Percentiles rank a stretch among this genome's conserved stretches.
Conservation (phyloP, 306 rosid species). For the Boehmeria nivea region DNA sequence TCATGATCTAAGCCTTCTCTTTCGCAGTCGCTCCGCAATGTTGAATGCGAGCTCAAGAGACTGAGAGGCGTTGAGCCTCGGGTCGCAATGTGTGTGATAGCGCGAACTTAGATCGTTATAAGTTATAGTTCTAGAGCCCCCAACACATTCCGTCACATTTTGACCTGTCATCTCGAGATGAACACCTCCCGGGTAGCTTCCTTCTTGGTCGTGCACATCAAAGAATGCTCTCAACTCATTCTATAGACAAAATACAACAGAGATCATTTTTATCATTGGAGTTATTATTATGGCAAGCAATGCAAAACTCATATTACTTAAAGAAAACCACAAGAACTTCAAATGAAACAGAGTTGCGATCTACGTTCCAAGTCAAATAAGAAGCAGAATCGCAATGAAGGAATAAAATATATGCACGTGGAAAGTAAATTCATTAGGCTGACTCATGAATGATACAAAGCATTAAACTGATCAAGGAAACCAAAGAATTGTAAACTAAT, state of each 20-base stretch:
- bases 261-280: neutral
- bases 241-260: neutral
- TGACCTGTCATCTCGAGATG: conserved; percentile 43
- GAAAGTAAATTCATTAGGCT: too few species aligned
- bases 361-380: too few species aligned
- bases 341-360: neutral
- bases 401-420: too few species aligned
- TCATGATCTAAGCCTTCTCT: conserved; percentile 20
- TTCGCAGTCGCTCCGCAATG: conserved; percentile 33
- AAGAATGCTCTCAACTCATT: conserved; percentile 37
- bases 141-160: conserved; percentile 37
- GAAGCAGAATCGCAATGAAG: too few species aligned
- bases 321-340: neutral
- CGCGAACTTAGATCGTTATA: conserved; percentile 35
- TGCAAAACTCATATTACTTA: neutral
- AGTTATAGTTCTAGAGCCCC: conserved; percentile 34
- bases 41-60: conserved; percentile 37
- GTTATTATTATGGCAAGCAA: neutral
- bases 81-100: conserved; percentile 37
- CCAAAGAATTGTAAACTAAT: too few species aligned
- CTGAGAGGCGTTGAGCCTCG: conserved; percentile 38
- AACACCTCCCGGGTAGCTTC: conserved; percentile 38
- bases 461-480: too few species aligned
- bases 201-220: conserved; percentile 42
- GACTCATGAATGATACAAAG: too few species aligned